These are phyloP conservation scores for Thelonectria blattea DNA, from an alignment of 2,329 filamentous ascomycete species.

Conservation along the genomic window DNA sequence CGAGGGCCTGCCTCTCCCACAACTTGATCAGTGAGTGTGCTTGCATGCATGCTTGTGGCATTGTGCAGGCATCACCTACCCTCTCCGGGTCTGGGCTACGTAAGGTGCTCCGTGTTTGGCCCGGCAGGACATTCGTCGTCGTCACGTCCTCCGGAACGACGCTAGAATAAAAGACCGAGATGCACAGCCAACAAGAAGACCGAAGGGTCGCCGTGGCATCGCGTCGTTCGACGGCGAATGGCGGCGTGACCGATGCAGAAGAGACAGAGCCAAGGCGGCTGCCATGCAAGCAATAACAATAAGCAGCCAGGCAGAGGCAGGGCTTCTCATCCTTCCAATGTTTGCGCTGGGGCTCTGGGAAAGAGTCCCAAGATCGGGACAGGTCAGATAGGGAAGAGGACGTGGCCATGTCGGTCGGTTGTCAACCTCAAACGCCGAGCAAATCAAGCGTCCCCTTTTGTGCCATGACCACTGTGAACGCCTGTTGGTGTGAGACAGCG, in stretches of 20 bases:
- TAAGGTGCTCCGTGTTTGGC: constrained; percentile 19
- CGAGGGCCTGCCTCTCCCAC: constrained; percentile 16
- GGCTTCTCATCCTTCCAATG: constrained; percentile 12
- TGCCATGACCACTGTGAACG: constrained; percentile 15
- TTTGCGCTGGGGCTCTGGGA: not conserved
- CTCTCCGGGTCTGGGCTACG: constrained; percentile 11
- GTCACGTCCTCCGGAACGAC: constrained; percentile 9
- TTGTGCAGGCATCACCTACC: constrained; percentile 26
- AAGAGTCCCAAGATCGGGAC: constrained; percentile 5
- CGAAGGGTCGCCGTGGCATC: not conserved
- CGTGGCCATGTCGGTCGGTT: constrained; percentile 14
- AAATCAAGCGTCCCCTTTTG: constrained; percentile 20
- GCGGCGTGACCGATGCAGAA: constrained; percentile 10
- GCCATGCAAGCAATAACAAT: constrained; percentile 5
- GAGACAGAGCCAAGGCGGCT: not conserved
- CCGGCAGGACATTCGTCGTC: constrained; percentile 8
- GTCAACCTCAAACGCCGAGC: constrained; percentile 35
- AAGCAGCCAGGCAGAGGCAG: constrained; percentile 9
- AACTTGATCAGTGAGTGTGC: constrained; percentile 28
- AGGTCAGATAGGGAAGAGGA: constrained; percentile 9
- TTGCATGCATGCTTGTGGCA: constrained; percentile 35
- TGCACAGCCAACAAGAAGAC: constrained; percentile 6
- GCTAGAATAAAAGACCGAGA: constrained; percentile 13
- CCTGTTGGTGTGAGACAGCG: constrained; percentile 23
- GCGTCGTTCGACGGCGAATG: not conserved